Conservation (phyloP, 2,329 filamentous ascomycete genomes). For the Diaporthe velutina region DNA sequence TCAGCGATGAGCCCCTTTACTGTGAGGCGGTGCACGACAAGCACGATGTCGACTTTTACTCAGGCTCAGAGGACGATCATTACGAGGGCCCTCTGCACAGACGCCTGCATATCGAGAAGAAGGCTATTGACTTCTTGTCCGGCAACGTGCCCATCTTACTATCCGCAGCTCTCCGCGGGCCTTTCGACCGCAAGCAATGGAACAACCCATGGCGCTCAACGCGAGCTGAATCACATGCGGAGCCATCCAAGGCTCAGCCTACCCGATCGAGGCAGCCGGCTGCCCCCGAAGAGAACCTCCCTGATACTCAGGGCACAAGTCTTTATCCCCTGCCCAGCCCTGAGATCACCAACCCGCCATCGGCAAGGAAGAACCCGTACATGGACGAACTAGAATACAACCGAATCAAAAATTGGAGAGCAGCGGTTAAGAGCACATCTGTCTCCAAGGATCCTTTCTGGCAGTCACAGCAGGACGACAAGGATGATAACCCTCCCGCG, state of each 20-base stretch:
- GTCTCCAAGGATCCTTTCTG: conserved; percentile 36
- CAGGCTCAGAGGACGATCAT: conserved; percentile 70
- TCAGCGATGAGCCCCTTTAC: conserved; percentile 58
- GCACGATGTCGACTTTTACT: conserved; percentile 62
- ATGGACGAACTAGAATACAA: conserved; percentile 36
- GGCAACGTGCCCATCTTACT: conserved; percentile 69
- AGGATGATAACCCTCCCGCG: background rate
- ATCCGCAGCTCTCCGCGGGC: conserved; percentile 72
- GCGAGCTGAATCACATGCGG: conserved; percentile 36
- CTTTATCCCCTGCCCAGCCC: conserved; percentile 44
- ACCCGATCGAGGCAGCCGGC: conserved; percentile 42
- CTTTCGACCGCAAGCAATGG: conserved; percentile 67
- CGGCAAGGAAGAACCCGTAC: conserved; percentile 44
- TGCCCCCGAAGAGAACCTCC: conserved; percentile 1
- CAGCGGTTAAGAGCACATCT: conserved; percentile 34
- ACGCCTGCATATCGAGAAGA: conserved; percentile 68
- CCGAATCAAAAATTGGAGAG: conserved; percentile 38
- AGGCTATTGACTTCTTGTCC: conserved; percentile 69
- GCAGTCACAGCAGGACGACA: conserved; percentile 26
- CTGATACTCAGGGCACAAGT: conserved; percentile 37
- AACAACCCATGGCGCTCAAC: conserved; percentile 64
- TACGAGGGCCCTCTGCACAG: conserved; percentile 61
- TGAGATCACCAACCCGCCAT: conserved; percentile 41
- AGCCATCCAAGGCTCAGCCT: conserved; percentile 37
- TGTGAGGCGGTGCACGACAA: conserved; percentile 57